Base-by-base conservation (phyloP, 257 asterid genomes). In the Gentiana macrophylla region DNA sequence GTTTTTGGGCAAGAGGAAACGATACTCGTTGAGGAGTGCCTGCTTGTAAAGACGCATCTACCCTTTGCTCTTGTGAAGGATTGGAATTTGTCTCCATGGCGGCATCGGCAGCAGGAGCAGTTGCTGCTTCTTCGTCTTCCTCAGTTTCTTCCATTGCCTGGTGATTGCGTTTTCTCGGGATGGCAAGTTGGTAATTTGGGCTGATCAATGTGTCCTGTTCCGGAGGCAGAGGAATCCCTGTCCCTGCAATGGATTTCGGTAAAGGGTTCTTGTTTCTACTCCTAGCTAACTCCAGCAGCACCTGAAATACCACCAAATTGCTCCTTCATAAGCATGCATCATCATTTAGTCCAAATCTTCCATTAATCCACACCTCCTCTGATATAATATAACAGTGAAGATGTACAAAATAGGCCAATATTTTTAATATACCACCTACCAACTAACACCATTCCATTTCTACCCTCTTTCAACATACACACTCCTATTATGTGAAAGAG, bases 131-230 rank as follows among this genome's bases (percentile, higher is more conserved):
- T 63, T 89, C 94, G 15, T 80, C 92, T 4, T 86, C 97, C 64
- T 89, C 97, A 0, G 80, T 77, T 79, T 86, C 97, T 72, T 86
- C 95, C 15, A 66, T 64, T 6, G 69, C 78, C 48, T 73, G 84
- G 68, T 50, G 63, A 43, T 1, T 69, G 36, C 65, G 82, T 57
- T 70, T 80, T 70, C n/a, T n/a, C 2, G 84, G 75, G 13, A 86
- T 71, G 24, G 95, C 90, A 37, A 84, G 84, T 62, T 86, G 97
- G 73, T 89, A 89, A 69, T 80, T 89, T 12, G 97, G 95, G 76
- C 74, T 70, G 73, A 89, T 89, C 79, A 89, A 56, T 0, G 94
- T 84, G 56, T 89, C 93, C 67, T 82, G 78, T 1, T 86, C n/a
- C 6, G 95, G 93, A 57, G 97, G 97, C 53, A 86, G 79, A 10